Conservation (phyloP, 306 rosid species). For the Betula pendula region DNA sequence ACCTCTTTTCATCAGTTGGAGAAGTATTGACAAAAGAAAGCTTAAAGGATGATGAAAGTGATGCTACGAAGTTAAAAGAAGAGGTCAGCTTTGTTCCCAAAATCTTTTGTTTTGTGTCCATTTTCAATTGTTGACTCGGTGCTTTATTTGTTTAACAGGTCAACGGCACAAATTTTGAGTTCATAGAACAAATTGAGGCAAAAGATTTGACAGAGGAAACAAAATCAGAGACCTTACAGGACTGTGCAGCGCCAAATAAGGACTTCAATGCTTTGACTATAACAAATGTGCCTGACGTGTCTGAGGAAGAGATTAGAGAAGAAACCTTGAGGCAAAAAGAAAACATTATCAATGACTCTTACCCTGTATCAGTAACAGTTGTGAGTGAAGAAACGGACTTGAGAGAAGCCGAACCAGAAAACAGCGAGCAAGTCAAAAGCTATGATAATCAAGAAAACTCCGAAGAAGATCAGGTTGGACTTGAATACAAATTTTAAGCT, state of each 20-base stretch:
- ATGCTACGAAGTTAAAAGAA: conserved; percentile 1
- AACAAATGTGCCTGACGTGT: conserved; percentile 5
- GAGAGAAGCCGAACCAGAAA: conserved; percentile 29
- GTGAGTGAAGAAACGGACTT: conserved; percentile 21
- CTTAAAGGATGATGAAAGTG: conserved; percentile 19
- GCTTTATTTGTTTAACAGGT: conserved; percentile 21
- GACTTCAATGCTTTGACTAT: conserved; percentile 11
- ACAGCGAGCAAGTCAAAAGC: conserved; percentile 5
- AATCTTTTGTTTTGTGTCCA: conserved; percentile 1
- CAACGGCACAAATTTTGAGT: conserved; percentile 12
- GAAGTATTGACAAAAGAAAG: conserved; percentile 1
- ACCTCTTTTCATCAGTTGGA: conserved; percentile 15
- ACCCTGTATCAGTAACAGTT: not conserved
- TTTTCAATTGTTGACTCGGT: not conserved
- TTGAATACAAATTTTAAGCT: no score
- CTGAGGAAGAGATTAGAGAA: conserved; percentile 10
- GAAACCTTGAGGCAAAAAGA: conserved; percentile 7
- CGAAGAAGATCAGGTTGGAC: no score
- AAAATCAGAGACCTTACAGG: conserved; percentile 18
- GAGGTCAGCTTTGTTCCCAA: conserved; percentile 26
- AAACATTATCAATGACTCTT: conserved; percentile 6
- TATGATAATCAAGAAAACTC: not conserved
- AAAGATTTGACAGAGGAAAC: conserved; percentile 13
- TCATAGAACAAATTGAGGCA: conserved; percentile 22
- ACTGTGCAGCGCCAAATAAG: conserved; percentile 10